phyloP scores from a whole-genome alignment of 352 stramenopile genomes.

The Globisporangium solare region DNA sequence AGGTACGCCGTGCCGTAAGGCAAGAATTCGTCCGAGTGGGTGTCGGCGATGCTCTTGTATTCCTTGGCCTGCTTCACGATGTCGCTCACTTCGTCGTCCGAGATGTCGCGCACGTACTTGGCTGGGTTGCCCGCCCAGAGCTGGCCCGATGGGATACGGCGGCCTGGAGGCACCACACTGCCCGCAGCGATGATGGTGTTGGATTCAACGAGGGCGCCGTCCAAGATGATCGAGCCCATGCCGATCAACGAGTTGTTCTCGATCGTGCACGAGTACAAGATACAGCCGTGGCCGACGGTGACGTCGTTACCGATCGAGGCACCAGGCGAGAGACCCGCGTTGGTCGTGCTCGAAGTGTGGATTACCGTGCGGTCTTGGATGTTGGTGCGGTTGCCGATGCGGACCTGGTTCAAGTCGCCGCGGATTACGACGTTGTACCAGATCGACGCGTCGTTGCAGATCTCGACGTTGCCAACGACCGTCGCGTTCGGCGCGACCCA shows the following conservation, averaged over 20 bases:
- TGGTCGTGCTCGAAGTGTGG: conserved; percentile 85
- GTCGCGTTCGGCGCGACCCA: conserved; percentile 96
- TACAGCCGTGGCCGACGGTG: conserved; percentile 93
- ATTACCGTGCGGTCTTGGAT: conserved; percentile 96
- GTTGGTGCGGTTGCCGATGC: conserved; percentile 95
- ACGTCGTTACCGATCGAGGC: conserved; percentile 95
- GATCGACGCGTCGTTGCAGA: conserved; percentile 92
- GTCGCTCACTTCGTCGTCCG: conserved; percentile 89
- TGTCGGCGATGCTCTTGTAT: conserved; percentile 81
- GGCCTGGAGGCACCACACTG: conserved; percentile 89
- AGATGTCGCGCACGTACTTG: conserved; percentile 91
- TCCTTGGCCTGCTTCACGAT: conserved; percentile 83
- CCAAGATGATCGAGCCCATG: conserved; percentile 93
- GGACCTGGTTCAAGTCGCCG: conserved; percentile 89
- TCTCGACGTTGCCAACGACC: conserved; percentile 94
- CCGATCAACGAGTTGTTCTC: conserved; percentile 95
- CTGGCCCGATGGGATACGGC: conserved; percentile 89
- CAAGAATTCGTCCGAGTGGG: conserved; percentile 88
- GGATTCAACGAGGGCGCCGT: conserved; percentile 89
- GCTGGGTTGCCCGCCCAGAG: conserved; percentile 96
- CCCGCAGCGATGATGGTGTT: conserved; percentile 95
- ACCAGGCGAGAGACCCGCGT: conserved; percentile 70
- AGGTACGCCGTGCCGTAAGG: conserved; percentile 88
- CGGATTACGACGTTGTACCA: conserved; percentile 97
- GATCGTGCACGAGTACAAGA: conserved; percentile 96